Evolutionary conservation across 1,284 basidiomycete species (phyloP).

Genomic region (Tylopilus sp.): DNA sequence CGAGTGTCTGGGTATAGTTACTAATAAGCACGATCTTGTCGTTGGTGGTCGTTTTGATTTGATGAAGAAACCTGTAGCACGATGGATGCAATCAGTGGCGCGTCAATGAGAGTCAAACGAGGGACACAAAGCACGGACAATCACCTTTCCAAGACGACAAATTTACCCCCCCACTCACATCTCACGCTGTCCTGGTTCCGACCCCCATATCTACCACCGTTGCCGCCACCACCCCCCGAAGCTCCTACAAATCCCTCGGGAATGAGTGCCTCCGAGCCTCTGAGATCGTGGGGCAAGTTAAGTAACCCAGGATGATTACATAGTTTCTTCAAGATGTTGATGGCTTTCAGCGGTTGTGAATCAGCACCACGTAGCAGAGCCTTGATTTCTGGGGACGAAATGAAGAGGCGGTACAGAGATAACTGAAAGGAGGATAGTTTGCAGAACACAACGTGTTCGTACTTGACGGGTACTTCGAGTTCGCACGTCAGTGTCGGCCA

Average conservation of each 20-base stretch:
- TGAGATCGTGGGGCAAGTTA: conserved; percentile 82
- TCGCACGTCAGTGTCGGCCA: conserved; percentile 7
- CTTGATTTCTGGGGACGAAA: conserved; percentile 92
- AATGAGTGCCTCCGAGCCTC: conserved; percentile 79
- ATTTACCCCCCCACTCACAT: conserved; percentile 87
- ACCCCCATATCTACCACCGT: conserved; percentile 36
- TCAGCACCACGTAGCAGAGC: conserved; percentile 85
- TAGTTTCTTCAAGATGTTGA: conserved; percentile 94
- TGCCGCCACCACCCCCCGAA: conserved; percentile 32
- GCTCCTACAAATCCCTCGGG: conserved; percentile 78
- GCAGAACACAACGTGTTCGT: conserved; percentile 99
- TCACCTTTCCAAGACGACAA: conserved; percentile 89
- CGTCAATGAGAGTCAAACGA: neutral
- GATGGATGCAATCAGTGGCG: neutral
- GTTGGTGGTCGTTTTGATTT: conserved; percentile 74
- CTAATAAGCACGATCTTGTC: conserved; percentile 99
- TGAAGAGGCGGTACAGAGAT: conserved; percentile 88
- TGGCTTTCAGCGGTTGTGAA: conserved; percentile 96
- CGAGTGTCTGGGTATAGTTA: conserved; percentile 97
- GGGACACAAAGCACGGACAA: conserved; percentile 9
- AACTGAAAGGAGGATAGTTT: conserved; percentile 86
- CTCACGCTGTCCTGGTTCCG: conserved; percentile 56
- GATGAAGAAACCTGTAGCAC: conserved; percentile 72
- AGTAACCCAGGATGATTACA: conserved; percentile 97
- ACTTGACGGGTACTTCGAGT: conserved; percentile 89